phyloP scores from a whole-genome alignment of 805 yeast species.

The Pichia manshurica region DNA sequence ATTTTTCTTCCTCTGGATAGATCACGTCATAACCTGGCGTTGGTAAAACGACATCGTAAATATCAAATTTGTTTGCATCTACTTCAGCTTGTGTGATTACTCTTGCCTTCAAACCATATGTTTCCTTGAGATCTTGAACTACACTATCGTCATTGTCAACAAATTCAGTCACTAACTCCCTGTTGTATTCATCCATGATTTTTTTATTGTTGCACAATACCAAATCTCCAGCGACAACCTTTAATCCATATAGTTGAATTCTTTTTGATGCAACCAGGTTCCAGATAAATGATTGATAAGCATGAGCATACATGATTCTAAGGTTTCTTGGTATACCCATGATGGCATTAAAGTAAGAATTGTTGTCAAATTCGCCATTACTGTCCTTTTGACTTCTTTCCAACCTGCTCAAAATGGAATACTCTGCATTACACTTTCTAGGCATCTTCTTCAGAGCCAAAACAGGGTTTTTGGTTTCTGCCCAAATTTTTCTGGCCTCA shows the following conservation, averaged over 20 bases:
- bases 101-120: conserved; percentile 58
- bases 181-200: conserved; percentile 11
- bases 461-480: conserved; percentile 58
- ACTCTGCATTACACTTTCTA: conserved; percentile 79
- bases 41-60: conserved; percentile 88
- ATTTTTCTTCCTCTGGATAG: conserved; percentile 66
- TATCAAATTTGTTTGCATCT: conserved; percentile 48
- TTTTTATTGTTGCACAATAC: conserved; percentile 43
- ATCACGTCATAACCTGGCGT: conserved; percentile 92
- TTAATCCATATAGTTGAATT: conserved; percentile 60
- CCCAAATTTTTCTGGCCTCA: conserved; percentile 82
- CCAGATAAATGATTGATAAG: conserved; percentile 96
- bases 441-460: conserved; percentile 76
- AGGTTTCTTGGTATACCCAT: conserved; percentile 88
- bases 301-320: conserved; percentile 93
- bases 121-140: conserved; percentile 65
- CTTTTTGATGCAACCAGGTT: conserved; percentile 78
- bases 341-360: conserved; percentile 70
- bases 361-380: conserved; percentile 40
- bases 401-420: conserved; percentile 58
- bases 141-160: conserved; percentile 43
- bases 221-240: conserved; percentile 76
- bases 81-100: conserved; percentile 72
- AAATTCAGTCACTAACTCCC: conserved; percentile 9
- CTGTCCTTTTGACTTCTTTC: conserved; percentile 44